These are phyloP conservation scores for Fraxinus americana DNA, from an alignment of 257 asterid genomes.

Conservation along the genomic window DNA sequence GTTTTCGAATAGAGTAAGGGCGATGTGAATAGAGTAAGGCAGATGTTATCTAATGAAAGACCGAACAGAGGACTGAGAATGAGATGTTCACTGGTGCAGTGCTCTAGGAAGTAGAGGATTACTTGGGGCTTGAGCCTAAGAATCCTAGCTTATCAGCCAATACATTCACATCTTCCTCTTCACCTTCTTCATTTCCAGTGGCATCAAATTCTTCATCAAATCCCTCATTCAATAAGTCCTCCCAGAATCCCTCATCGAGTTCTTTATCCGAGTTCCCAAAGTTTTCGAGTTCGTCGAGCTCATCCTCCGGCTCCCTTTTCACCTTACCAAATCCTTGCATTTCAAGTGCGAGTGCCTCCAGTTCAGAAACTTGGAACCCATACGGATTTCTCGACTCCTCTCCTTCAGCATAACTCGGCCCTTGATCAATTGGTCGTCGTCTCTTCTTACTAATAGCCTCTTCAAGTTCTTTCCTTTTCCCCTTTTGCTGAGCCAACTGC, in stretches of 20 bases:
- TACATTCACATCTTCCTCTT: slow-evolving; percentile 53
- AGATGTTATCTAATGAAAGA: not conserved
- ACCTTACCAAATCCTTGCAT: slow-evolving; percentile 75
- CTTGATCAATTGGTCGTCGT: slow-evolving; percentile 55
- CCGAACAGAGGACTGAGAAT: not conserved
- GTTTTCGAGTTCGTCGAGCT: slow-evolving; percentile 19
- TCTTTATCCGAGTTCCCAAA: slow-evolving; percentile 37
- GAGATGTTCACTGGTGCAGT: not conserved
- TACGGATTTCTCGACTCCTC: slow-evolving; percentile 13
- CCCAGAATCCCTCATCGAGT: slow-evolving; percentile 85
- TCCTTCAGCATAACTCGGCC: slow-evolving; percentile 32
- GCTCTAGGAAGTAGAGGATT: not conserved
- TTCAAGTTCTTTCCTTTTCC: slow-evolving; percentile 59
- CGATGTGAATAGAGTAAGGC: not conserved
- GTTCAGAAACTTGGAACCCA: slow-evolving; percentile 58
- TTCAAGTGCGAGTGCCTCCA: slow-evolving; percentile 84
- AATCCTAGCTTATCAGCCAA: slow-evolving; percentile 67
- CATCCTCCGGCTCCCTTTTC: slow-evolving; percentile 36
- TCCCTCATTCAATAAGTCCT: slow-evolving; percentile 65
- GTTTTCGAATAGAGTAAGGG: not conserved
- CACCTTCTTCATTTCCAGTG: slow-evolving; percentile 26
- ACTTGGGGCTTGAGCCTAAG: slow-evolving; percentile 55
- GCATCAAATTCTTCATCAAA: slow-evolving; percentile 35
- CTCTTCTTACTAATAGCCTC: slow-evolving; percentile 62
- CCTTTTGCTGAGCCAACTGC: slow-evolving; percentile 65